phyloP scores from a whole-genome alignment of 768 basidiomycete genomes.

The Pulveroboletus frians region DNA sequence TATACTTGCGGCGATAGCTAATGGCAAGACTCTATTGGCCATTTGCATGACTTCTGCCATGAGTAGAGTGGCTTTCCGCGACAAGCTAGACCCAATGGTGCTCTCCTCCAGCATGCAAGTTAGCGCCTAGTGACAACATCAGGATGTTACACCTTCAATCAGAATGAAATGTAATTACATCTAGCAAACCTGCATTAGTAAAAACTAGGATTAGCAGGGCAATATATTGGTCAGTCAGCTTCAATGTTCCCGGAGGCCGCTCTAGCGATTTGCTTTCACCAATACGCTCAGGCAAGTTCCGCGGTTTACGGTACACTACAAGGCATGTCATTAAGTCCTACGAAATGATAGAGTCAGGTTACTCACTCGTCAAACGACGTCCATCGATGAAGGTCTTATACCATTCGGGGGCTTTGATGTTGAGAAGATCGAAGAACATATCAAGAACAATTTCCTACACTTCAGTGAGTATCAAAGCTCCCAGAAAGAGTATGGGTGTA shows the following conservation, averaged over 20 bases:
- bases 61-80: conserved; percentile 84
- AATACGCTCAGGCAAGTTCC: conserved; percentile 30
- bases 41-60: conserved; percentile 89
- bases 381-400: conserved; percentile 90
- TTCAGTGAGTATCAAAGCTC: conserved; percentile 9
- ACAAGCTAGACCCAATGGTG: conserved; percentile 62
- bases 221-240: conserved; percentile 89
- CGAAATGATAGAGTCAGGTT: background rate
- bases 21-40: conserved; percentile 81
- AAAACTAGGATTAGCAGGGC: conserved; percentile 81
- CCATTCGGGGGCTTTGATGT: conserved; percentile 91
- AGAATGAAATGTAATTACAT: conserved; percentile 46
- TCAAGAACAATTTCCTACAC: conserved; percentile 85
- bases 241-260: conserved; percentile 52
- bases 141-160: background rate
- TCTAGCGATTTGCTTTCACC: conserved; percentile 41
- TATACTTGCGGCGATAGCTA: conserved; percentile 73
- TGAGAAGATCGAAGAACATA: conserved; percentile 89
- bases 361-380: conserved; percentile 77
- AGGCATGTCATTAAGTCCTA: background rate
- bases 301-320: conserved; percentile 62
- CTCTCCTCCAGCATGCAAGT: conserved; percentile 81
- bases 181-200: conserved; percentile 80
- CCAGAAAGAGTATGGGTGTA: conserved; percentile 26
- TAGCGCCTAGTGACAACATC: conserved; percentile 54